phyloP scores from a whole-genome alignment of 148 eudicot species.

The Fagopyrum tataricum region DNA sequence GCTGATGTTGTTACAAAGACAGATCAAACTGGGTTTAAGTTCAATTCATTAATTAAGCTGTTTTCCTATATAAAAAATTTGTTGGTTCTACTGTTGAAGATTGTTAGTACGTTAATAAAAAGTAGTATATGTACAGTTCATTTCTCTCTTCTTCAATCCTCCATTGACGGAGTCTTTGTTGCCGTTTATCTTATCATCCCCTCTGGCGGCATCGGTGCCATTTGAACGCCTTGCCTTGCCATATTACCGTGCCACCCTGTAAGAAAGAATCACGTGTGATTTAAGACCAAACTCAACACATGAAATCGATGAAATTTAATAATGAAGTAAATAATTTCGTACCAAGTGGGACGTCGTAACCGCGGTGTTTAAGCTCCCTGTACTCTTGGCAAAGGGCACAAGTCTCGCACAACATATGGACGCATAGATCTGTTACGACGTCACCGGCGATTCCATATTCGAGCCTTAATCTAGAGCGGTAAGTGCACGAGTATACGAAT shows the following conservation, averaged over 20 bases:
- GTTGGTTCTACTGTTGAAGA: too few species aligned
- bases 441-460: conserved; percentile 23
- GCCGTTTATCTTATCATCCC: conserved; percentile 8
- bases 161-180: too few species aligned
- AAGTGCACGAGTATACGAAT: conserved; percentile 30
- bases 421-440: conserved; percentile 24
- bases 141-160: too few species aligned
- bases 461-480: conserved; percentile 27
- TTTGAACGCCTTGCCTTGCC: conserved; percentile 18
- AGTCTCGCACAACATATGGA: conserved; percentile 23
- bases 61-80: too few species aligned
- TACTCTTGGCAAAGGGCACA: conserved; percentile 51
- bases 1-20: too few species aligned
- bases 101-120: too few species aligned
- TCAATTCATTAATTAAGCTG: too few species aligned
- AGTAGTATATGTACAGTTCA: too few species aligned
- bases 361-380: conserved; percentile 41
- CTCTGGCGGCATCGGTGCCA: conserved; percentile 18
- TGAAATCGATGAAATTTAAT: neutral
- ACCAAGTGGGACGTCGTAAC: conserved; percentile 29
- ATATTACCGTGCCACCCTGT: conserved; percentile 33
- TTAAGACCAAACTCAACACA: too few species aligned
- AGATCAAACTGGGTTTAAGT: too few species aligned
- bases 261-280: neutral
- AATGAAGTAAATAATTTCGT: neutral